A percentile compares a stretch with the other conserved stretches of the same genome.
These are phyloP conservation scores for Tothia fuscella DNA, from an alignment of 2,329 filamentous ascomycete species.

Conservation along the genomic window DNA sequence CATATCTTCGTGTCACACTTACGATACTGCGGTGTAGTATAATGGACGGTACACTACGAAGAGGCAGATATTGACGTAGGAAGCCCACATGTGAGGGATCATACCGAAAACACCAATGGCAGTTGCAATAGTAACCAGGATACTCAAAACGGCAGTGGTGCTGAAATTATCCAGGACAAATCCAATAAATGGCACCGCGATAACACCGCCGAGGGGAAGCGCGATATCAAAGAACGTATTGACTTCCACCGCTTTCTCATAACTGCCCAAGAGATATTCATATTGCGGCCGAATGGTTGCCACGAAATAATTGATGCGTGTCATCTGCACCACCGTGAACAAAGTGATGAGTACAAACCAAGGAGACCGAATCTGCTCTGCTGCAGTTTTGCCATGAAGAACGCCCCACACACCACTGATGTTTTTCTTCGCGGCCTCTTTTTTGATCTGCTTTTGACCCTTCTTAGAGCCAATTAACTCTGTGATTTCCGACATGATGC, in stretches of 20 bases:
- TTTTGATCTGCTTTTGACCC: constrained; percentile 50
- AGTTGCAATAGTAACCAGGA: constrained; percentile 61
- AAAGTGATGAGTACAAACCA: constrained; percentile 77
- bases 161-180: constrained; percentile 63
- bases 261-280: constrained; percentile 55
- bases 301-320: constrained; percentile 71
- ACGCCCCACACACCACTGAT: constrained; percentile 76
- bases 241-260: constrained; percentile 50
- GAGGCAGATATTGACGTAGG: constrained; percentile 62
- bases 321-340: constrained; percentile 49
- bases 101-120: constrained; percentile 66
- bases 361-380: constrained; percentile 61
- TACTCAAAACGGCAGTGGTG: constrained; percentile 57
- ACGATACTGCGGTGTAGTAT: constrained; percentile 80
- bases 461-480: constrained; percentile 56
- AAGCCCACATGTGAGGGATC: constrained; percentile 57
- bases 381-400: constrained; percentile 60
- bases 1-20: constrained; percentile 18
- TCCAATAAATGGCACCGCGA: constrained; percentile 82
- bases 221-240: constrained; percentile 83
- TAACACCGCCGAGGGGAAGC: constrained; percentile 67
- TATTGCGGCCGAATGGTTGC: constrained; percentile 77
- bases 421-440: constrained; percentile 57
- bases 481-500: constrained; percentile 58
- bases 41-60: constrained; percentile 80